phyloP scores from a whole-genome alignment of 257 asterid genomes.

The Lantana camara region DNA sequence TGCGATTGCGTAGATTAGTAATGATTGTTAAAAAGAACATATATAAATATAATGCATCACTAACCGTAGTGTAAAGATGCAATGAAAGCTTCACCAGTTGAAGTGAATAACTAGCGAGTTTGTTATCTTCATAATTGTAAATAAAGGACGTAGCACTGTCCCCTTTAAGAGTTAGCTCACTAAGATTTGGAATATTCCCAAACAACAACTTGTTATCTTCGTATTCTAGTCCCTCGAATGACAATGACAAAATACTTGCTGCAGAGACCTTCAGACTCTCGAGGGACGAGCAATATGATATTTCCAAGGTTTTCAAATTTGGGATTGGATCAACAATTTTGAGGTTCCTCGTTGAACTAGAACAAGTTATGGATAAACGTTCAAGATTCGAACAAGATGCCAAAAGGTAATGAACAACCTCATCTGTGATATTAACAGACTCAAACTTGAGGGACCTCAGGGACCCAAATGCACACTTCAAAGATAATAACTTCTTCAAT shows the following conservation, averaged over 20 bases:
- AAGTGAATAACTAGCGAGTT: neutral
- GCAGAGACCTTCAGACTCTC: no score
- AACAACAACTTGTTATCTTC: neutral
- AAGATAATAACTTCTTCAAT: neutral
- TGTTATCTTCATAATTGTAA: neutral
- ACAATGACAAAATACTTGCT: neutral
- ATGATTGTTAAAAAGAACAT: no score
- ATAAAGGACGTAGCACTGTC: no score
- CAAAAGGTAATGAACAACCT: slow-evolving; percentile 4
- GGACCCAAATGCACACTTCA: neutral
- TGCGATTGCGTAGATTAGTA: no score
- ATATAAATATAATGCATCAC: no score
- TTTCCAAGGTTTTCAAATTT: no score
- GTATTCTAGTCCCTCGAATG: neutral
- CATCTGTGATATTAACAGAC: neutral
- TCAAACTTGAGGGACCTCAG: neutral
- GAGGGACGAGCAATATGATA: no score
- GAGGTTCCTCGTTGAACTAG: neutral
- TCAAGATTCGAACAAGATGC: neutral
- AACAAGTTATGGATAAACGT: neutral
- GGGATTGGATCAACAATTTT: slow-evolving; percentile 6
- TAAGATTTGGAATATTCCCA: neutral
- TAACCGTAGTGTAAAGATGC: no score
- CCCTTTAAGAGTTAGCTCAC: no score
- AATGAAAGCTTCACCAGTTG: slow-evolving; percentile 10